These are phyloP conservation scores for Zychaea mexicana DNA, from an alignment of 371 early-diverging fungal genomes.

Conservation along the genomic window DNA sequence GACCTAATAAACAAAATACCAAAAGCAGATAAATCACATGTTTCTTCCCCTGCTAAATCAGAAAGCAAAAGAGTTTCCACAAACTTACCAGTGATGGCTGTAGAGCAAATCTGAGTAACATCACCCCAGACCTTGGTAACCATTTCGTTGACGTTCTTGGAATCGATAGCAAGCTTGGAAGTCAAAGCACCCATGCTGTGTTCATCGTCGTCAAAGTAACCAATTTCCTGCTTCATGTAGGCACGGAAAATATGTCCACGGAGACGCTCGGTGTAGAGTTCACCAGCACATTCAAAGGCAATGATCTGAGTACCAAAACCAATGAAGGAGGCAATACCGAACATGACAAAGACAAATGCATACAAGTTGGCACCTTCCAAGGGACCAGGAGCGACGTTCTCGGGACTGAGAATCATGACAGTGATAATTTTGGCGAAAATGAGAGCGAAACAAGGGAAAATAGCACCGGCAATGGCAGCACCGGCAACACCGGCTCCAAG, in stretches of 20 bases:
- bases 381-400: conserved; percentile 20
- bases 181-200: conserved; percentile 83
- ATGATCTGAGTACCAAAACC: conserved; percentile 32
- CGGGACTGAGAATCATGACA: conserved; percentile 12
- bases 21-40: background rate
- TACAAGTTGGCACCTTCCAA: conserved; percentile 64
- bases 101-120: conserved; percentile 49
- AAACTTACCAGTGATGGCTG: conserved; percentile 27
- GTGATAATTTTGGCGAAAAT: conserved; percentile 35
- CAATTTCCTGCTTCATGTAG: conserved; percentile 77
- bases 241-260: conserved; percentile 53
- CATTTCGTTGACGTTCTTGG: conserved; percentile 60
- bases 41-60: background rate
- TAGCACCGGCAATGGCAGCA: conserved; percentile 58
- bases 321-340: conserved; percentile 51
- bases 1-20: conserved; percentile 16
- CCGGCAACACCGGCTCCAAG: conserved; percentile 39
- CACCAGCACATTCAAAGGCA: conserved; percentile 46
- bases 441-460: conserved; percentile 43
- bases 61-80: background rate
- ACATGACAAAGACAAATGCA: conserved; percentile 68
- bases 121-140: conserved; percentile 65
- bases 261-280: conserved; percentile 58
- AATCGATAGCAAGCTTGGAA: conserved; percentile 79
- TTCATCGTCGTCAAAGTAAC: conserved; percentile 79